Conservation (phyloP, 2,329 filamentous ascomycete genomes). For the Exserohilum turcica region DNA sequence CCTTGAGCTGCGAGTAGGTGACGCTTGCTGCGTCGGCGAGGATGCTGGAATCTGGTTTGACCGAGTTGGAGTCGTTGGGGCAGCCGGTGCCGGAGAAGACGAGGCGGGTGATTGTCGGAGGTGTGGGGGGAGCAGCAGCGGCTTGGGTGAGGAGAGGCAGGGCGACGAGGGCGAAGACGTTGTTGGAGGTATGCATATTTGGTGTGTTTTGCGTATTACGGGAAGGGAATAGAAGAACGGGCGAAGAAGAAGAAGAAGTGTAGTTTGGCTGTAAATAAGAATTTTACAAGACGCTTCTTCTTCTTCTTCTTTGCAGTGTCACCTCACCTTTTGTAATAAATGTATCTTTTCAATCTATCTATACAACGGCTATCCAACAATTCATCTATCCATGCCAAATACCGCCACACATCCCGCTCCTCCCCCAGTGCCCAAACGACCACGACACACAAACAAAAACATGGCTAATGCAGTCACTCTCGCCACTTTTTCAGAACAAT, state of each 20-base stretch:
- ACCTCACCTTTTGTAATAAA: too few species aligned
- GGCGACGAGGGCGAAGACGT: constrained; percentile 20
- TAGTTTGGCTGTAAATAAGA: too few species aligned
- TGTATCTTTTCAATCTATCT: too few species aligned
- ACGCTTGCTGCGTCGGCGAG: constrained; percentile 33
- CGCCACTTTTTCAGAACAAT: too few species aligned
- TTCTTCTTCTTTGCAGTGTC: too few species aligned
- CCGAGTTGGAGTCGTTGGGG: constrained; percentile 33
- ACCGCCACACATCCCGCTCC: too few species aligned
- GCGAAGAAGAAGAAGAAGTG: neutral
- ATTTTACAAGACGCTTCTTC: too few species aligned
- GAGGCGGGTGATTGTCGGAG: constrained; percentile 33
- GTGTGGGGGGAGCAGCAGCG: constrained; percentile 25
- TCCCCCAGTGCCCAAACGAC: too few species aligned
- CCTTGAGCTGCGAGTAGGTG: constrained; percentile 31
- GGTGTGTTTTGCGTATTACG: too few species aligned
- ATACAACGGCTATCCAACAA: constrained; percentile 7
- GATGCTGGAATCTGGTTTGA: constrained; percentile 16
- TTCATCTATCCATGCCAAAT: neutral
- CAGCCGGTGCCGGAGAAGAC: constrained; percentile 37
- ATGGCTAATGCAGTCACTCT: too few species aligned
- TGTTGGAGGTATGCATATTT: constrained; percentile 16
- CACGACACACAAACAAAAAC: too few species aligned
- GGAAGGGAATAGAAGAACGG: too few species aligned
- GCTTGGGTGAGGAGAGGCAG: constrained; percentile 13